These are phyloP conservation scores for Zea luxurians DNA, from an alignment of 176 grass and related monocot genomes.

Conservation along the genomic window DNA sequence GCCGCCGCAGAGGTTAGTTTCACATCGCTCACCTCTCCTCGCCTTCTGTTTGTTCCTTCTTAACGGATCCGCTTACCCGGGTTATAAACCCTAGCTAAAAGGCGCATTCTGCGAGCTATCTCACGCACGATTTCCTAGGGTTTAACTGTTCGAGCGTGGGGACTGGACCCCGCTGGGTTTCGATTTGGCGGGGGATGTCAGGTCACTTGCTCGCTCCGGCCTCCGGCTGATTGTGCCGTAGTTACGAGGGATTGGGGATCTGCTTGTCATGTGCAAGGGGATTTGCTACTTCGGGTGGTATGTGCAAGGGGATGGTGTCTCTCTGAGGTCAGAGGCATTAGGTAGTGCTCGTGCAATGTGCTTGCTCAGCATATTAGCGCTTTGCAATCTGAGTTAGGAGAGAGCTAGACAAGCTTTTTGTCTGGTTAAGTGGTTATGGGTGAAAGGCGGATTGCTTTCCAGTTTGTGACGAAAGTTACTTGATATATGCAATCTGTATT, in stretches of 20 bases:
- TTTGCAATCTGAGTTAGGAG: constrained; percentile 12
- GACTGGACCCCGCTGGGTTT: not conserved
- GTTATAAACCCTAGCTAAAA: constrained; percentile 50
- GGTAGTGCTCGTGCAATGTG: not conserved
- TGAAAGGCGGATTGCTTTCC: constrained; percentile 20
- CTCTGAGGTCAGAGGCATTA: not conserved
- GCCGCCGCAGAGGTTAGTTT: constrained; percentile 47
- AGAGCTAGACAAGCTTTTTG: not conserved
- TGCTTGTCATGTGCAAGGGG: not conserved
- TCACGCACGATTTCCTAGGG: constrained; percentile 25
- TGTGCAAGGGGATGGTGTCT: not conserved
- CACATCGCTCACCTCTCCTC: not conserved
- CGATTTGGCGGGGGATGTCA: constrained; percentile 11
- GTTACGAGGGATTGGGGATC: constrained; percentile 20
- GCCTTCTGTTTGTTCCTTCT: not conserved
- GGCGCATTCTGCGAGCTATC: constrained; percentile 21
- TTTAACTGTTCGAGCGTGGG: constrained; percentile 13
- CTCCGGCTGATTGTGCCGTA: constrained; percentile 4
- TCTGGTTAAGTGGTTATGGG: not conserved
- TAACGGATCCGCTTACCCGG: constrained; percentile 43
- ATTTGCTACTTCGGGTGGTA: not conserved
- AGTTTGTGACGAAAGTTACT: not conserved
- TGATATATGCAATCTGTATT: not conserved
- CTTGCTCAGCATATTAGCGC: not conserved
- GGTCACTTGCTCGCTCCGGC: constrained; percentile 12